These are phyloP conservation scores for Dendrostoma leiphaemia DNA, from an alignment of 2,329 filamentous ascomycete genomes.

Conservation along the genomic window DNA sequence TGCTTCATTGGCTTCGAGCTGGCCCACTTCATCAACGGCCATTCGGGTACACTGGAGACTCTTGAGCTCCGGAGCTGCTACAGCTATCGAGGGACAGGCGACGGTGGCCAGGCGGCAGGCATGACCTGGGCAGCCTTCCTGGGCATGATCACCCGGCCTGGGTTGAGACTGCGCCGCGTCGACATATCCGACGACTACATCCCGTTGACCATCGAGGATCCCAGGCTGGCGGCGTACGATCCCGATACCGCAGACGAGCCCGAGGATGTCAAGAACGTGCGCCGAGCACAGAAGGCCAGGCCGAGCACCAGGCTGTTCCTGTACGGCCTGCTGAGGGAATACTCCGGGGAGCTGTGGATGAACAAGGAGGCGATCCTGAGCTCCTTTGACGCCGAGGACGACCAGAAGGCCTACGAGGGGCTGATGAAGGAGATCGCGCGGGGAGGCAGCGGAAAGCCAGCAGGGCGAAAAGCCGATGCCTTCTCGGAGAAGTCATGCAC, in stretches of 20 bases:
- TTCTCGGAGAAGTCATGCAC: background rate
- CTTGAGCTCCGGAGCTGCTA: constrained; percentile 18
- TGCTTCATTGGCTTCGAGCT: constrained; percentile 19
- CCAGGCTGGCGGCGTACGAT: constrained; percentile 9
- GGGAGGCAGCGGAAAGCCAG: background rate
- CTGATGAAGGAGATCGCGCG: constrained; percentile 5
- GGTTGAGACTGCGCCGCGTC: constrained; percentile 2
- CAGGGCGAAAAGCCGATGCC: background rate
- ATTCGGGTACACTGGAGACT: constrained; percentile 3
- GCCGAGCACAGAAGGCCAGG: constrained; percentile 9
- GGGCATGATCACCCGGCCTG: constrained; percentile 9
- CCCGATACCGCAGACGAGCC: constrained; percentile 14
- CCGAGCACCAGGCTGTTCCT: constrained; percentile 13
- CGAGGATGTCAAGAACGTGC: constrained; percentile 15
- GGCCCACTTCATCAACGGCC: constrained; percentile 19
- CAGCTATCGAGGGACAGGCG: constrained; percentile 9
- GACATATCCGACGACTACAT: constrained; percentile 13
- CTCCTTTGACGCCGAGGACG: constrained; percentile 13
- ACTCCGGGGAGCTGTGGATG: constrained; percentile 19
- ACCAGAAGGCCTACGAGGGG: constrained; percentile 10
- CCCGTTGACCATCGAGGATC: constrained; percentile 14
- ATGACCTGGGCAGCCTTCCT: constrained; percentile 18
- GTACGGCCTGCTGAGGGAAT: constrained; percentile 16
- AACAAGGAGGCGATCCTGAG: constrained; percentile 18
- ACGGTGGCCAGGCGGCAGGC: background rate